A percentile compares a stretch with the other conserved stretches of the same genome.
Evolutionary conservation across 768 basidiomycete genomes (phyloP).

Genomic region (Nidularia pulvinata): DNA sequence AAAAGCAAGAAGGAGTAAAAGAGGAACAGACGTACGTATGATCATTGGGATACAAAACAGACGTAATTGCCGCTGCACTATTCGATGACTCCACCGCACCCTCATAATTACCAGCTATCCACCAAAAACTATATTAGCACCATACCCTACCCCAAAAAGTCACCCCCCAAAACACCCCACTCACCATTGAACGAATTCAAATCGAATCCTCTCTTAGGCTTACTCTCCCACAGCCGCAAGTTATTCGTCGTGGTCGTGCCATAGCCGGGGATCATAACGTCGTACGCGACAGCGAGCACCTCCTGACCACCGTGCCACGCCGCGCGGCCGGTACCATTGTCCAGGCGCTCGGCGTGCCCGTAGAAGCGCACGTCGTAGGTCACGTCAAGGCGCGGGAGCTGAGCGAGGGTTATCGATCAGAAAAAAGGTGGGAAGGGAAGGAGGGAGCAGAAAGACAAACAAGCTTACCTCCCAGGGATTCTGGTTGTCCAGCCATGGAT

Average conservation of each 20-base stretch:
- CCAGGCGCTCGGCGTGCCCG: constrained; percentile 72
- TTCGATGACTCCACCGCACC: constrained; percentile 86
- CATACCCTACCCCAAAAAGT: too few species aligned
- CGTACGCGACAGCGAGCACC: constrained; percentile 92
- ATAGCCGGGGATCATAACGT: constrained; percentile 92
- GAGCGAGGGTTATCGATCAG: too few species aligned
- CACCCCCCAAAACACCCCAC: too few species aligned
- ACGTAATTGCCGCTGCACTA: constrained; percentile 91
- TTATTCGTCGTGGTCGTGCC: constrained; percentile 89
- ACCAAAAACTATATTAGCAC: too few species aligned
- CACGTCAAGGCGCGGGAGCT: constrained; percentile 84
- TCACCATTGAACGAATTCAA: constrained; percentile 96
- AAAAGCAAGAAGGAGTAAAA: neutral
- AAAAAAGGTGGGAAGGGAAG: too few species aligned
- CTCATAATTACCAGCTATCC: constrained; percentile 95
- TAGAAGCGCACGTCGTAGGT: constrained; percentile 88
- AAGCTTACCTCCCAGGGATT: constrained; percentile 97
- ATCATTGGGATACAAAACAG: constrained; percentile 96
- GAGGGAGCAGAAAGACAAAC: too few species aligned
- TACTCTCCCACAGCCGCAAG: constrained; percentile 81
- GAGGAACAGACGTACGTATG: constrained; percentile 56
- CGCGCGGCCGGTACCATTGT: constrained; percentile 59
- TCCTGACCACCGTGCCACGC: constrained; percentile 91
- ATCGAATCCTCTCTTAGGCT: constrained; percentile 91
- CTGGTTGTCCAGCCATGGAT: constrained; percentile 88